A percentile compares a stretch with the other conserved stretches of the same genome.
Conservation (phyloP, 345 rosid species). For the Microthlaspi erraticum region DNA sequence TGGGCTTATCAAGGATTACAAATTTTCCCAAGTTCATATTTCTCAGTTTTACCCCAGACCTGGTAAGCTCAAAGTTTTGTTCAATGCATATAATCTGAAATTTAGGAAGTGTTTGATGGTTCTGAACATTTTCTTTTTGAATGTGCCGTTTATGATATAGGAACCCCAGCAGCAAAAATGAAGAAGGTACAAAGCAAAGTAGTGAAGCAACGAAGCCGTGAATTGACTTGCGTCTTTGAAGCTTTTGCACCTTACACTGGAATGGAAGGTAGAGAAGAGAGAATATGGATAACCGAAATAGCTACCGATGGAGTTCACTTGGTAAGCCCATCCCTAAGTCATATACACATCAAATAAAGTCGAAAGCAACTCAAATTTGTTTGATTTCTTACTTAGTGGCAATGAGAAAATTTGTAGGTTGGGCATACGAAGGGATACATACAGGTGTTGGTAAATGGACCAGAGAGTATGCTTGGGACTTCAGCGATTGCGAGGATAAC, state of each 20-base stretch:
- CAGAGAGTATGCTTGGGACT: conserved; percentile 72
- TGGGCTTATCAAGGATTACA: conserved; percentile 70
- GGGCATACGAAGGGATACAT: conserved; percentile 91
- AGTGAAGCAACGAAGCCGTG: conserved; percentile 91
- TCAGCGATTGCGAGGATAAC: conserved; percentile 87
- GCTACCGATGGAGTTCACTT: conserved; percentile 89
- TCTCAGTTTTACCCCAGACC: conserved; percentile 98
- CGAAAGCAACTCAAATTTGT: neutral
- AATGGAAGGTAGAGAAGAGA: conserved; percentile 84
- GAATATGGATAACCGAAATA: conserved; percentile 92
- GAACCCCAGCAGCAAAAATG: conserved; percentile 98
- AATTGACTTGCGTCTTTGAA: conserved; percentile 84
- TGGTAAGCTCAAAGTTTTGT: conserved; percentile 49
- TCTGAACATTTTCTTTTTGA: neutral
- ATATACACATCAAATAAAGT: conserved; percentile 2
- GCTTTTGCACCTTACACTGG: conserved; percentile 83
- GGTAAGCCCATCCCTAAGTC: conserved; percentile 50
- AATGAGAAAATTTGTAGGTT: conserved; percentile 55
- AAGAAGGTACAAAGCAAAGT: conserved; percentile 82
- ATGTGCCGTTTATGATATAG: conserved; percentile 41
- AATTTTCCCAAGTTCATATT: conserved; percentile 91
- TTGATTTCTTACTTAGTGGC: neutral
- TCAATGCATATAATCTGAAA: neutral
- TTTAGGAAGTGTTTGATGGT: conserved; percentile 11
- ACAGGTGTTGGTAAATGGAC: conserved; percentile 78